These are phyloP conservation scores for Blastobotrys illinoisensis DNA, from an alignment of 1,139 yeast species.

Conservation along the genomic window DNA sequence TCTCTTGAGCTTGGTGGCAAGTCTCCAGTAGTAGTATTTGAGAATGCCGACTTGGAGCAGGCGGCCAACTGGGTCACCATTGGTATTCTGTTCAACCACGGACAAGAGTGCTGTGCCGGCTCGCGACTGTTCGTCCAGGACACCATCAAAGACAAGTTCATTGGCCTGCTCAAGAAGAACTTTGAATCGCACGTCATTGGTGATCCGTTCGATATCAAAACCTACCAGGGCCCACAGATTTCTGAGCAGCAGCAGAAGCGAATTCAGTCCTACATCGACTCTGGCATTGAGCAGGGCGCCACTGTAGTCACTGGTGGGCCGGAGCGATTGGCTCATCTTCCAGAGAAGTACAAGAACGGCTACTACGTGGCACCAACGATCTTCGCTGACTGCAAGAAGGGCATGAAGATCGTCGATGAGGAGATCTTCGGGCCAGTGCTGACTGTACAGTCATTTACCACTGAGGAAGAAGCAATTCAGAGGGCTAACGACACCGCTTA, in stretches of 20 bases:
- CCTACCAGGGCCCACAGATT: slow-evolving; percentile 69
- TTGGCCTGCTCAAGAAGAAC: slow-evolving; percentile 45
- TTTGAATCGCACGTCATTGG: slow-evolving; percentile 37
- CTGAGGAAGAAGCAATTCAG: slow-evolving; percentile 64
- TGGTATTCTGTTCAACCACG: slow-evolving; percentile 75
- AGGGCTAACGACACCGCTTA: slow-evolving; percentile 69
- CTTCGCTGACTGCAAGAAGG: slow-evolving; percentile 61
- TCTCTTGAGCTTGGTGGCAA: slow-evolving; percentile 86
- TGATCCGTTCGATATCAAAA: slow-evolving; percentile 36
- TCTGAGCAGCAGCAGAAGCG: slow-evolving; percentile 60
- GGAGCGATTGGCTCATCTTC: slow-evolving; percentile 25
- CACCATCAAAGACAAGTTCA: slow-evolving; percentile 61
- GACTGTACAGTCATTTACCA: slow-evolving; percentile 61
- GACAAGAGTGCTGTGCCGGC: slow-evolving; percentile 88
- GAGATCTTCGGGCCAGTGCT: slow-evolving; percentile 95
- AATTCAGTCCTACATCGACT: slow-evolving; percentile 54
- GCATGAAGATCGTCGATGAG: slow-evolving; percentile 62
- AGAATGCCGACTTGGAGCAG: slow-evolving; percentile 61
- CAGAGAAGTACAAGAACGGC: slow-evolving; percentile 51
- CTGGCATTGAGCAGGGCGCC: slow-evolving; percentile 68
- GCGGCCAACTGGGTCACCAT: slow-evolving; percentile 56
- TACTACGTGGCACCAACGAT: slow-evolving; percentile 76
- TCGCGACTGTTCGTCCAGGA: slow-evolving; percentile 78
- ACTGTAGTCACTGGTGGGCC: slow-evolving; percentile 48
- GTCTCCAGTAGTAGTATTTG: slow-evolving; percentile 73